A percentile compares a stretch with the other conserved stretches of the same genome.
Conservation (phyloP, 176 grass and related monocot species). For the Avena atlantica region DNA sequence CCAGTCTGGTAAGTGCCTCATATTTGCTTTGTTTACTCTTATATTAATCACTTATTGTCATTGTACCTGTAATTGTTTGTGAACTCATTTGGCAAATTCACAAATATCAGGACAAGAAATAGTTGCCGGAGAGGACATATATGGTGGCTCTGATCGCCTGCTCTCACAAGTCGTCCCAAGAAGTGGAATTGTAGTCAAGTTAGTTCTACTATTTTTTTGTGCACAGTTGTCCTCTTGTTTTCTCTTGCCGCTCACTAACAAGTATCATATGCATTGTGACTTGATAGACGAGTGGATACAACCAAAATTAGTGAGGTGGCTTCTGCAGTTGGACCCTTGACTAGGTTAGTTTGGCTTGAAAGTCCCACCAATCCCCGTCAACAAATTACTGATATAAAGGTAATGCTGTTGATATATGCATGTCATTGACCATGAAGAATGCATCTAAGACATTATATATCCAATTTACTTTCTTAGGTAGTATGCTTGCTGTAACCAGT, state of each 20-base stretch:
- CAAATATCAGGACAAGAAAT: constrained; percentile 83
- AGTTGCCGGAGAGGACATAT: constrained; percentile 94
- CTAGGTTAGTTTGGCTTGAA: constrained; percentile 93
- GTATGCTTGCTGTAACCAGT: constrained; percentile 2
- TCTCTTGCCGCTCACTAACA: constrained; percentile 46
- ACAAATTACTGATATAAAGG: constrained; percentile 93
- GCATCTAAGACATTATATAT: constrained; percentile 5
- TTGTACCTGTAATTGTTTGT: not conserved
- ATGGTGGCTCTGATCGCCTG: constrained; percentile 93
- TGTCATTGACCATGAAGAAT: not conserved
- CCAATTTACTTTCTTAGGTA: not conserved
- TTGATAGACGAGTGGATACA: constrained; percentile 80
- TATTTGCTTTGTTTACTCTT: constrained; percentile 5
- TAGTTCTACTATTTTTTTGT: constrained; percentile 54
- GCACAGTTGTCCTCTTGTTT: not conserved
- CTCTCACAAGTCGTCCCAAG: constrained; percentile 90
- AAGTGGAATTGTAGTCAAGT: constrained; percentile 90
- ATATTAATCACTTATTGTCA: constrained; percentile 13
- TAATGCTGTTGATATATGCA: constrained; percentile 36
- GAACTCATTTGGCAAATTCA: not conserved
- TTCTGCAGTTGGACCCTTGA: constrained; percentile 67
- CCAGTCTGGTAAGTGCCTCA: constrained; percentile 57
- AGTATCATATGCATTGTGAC: constrained; percentile 35
- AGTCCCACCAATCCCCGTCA: constrained; percentile 97
- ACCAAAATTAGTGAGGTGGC: constrained; percentile 65